Base-by-base conservation (phyloP, 805 yeast species). In the Lachancea waltii region DNA sequence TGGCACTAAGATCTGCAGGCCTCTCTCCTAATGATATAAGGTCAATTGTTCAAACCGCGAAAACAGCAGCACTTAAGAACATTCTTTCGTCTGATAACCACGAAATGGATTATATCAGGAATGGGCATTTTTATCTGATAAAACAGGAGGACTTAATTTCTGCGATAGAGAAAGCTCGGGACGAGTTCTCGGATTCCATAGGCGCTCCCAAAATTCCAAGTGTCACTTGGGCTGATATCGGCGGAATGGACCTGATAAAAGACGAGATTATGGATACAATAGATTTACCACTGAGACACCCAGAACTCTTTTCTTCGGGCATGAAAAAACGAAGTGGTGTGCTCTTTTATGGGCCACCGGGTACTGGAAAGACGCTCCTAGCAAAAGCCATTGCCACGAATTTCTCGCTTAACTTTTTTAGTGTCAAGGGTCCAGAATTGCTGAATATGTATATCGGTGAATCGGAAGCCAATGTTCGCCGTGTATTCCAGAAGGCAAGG, bases 401-500 rank as follows among this genome's bases (percentile, higher is more conserved):
- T 49, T 92, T 90, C 60, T 83, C 96, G 3, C 69, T 92, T 45
- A 92, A 92, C 60, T 92, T 92, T 61, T 89, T 92, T 62, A 84
- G 95, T 49, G 97, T 92, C 11, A 92, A 92, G 59, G 98, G 98
- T 17, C 98, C 98, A 1, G 98, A 92, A 61, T 69, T 92, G 42
- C 69, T 92, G 50, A 92, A 92, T 59, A 92, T 90, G 97, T 92
- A 92, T 60, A 90, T 92, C 62, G 98, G 98, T 59, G 98, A 92
- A 62, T 85, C 95, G 2, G 98, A 92, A 62, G 96, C 97, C 11
- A 92, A 92, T 60, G 97, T 92, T 13, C 77, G 98, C 42, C 73
- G 85, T 36, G 96, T 92, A 1, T 92, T 92, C 61, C 95, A 90
- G 60, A 78, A 74, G 48, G 97, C 97, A 0, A 70, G 97, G 38